Conservation (phyloP, 805 yeast species). For the Candida pseudofarinosa region DNA sequence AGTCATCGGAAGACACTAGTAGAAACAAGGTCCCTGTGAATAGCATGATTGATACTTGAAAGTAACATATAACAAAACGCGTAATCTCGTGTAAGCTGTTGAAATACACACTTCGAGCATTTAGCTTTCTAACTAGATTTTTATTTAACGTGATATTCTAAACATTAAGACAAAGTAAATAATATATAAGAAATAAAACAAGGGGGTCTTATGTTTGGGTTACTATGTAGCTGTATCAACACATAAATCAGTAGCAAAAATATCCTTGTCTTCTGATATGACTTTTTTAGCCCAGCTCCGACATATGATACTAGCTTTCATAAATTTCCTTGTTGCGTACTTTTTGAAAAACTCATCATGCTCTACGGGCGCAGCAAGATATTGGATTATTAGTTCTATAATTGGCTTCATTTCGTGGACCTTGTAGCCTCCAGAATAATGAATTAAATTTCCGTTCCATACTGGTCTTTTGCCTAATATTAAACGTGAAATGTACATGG, state of each 20-base stretch:
- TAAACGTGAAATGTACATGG: conserved; percentile 77
- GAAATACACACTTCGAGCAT: neutral
- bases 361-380: conserved; percentile 71
- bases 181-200: neutral
- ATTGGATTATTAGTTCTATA: conserved; percentile 70
- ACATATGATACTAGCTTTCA: conserved; percentile 79
- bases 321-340: conserved; percentile 82
- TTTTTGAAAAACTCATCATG: conserved; percentile 93
- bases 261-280: conserved; percentile 41
- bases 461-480: conserved; percentile 61
- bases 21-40: neutral
- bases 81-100: neutral
- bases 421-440: conserved; percentile 87
- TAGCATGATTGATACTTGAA: neutral
- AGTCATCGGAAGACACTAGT: conserved; percentile 9
- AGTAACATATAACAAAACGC: neutral
- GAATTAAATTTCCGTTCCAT: conserved; percentile 85
- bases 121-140: neutral
- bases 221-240: neutral
- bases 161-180: neutral
- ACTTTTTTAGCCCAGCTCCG: conserved; percentile 78
- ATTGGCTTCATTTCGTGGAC: conserved; percentile 70
- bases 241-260: conserved; percentile 24
- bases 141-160: conserved; percentile 1
- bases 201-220: neutral